phyloP scores from a whole-genome alignment of 139 green algal genomes.

The Edaphochlamys debaryana region DNA sequence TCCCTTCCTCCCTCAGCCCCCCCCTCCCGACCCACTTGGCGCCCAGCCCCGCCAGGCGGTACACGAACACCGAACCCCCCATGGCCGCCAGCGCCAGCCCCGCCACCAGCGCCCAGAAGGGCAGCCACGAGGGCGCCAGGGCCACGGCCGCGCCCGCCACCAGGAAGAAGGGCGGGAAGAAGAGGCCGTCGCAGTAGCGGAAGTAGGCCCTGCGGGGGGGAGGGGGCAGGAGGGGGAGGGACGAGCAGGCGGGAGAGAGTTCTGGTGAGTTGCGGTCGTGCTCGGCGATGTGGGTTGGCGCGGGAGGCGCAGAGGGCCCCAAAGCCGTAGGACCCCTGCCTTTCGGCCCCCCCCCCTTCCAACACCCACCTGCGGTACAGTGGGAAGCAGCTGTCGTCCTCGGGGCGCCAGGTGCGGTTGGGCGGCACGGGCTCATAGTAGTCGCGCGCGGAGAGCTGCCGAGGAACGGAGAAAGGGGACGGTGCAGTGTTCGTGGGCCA shows the following conservation, averaged over 20 bases:
- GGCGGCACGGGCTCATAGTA: conserved; percentile 55
- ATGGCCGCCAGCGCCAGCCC: not conserved
- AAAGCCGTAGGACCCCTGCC: no score
- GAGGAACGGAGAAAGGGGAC: not conserved
- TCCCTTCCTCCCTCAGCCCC: not conserved
- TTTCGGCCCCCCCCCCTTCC: not conserved
- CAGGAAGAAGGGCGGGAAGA: conserved; percentile 35
- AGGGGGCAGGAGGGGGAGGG: not conserved
- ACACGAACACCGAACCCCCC: no score
- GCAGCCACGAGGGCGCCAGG: not conserved
- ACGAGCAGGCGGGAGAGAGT: not conserved
- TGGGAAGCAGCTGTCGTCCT: conserved; percentile 28
- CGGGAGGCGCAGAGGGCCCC: not conserved
- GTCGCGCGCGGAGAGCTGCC: not conserved
- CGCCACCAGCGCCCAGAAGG: conserved; percentile 22
- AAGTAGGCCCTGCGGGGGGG: conserved; percentile 16
- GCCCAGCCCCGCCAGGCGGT: not conserved
- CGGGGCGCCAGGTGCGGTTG: conserved; percentile 42
- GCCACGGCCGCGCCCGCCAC: not conserved
- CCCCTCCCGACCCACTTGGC: not conserved
- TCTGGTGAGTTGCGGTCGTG: no score
- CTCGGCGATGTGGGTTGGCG: no score
- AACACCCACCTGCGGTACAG: conserved; percentile 43
- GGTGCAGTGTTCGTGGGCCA: no score
- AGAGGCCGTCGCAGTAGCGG: not conserved